Percentiles rank a stretch among this genome's conserved stretches.
Conservation (phyloP, 495 filamentous ascomycete species). For the Aspergillus ostianus region DNA sequence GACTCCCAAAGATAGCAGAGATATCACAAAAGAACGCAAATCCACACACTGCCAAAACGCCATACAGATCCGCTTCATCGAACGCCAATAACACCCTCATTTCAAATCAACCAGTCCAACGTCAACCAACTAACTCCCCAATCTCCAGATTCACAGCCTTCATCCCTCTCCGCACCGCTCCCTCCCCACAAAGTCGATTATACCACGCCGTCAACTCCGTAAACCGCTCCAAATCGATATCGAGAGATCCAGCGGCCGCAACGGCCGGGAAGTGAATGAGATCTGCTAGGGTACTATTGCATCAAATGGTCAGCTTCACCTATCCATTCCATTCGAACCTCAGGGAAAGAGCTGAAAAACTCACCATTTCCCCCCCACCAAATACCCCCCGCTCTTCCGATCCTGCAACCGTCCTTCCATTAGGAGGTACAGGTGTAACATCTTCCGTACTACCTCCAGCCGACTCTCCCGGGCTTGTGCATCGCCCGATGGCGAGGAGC, state of each 20-base stretch:
- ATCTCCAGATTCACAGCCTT: constrained; percentile 6
- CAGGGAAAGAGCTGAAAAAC: not conserved
- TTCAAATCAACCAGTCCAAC: not conserved
- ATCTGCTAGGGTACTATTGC: constrained; percentile 10
- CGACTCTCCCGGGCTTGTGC: no score
- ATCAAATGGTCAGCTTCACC: not conserved
- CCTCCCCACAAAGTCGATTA: constrained; percentile 7
- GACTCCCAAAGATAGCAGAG: no score
- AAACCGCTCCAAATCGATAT: constrained; percentile 14
- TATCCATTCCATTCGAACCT: not conserved
- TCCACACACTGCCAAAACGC: no score
- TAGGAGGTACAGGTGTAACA: constrained; percentile 8
- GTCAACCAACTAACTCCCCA: not conserved
- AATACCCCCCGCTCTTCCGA: not conserved
- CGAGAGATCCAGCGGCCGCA: constrained; percentile 3
- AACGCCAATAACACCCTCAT: not conserved
- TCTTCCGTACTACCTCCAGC: constrained; percentile 7
- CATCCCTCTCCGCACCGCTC: constrained; percentile 8
- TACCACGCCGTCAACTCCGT: constrained; percentile 15
- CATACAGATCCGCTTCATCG: no score
- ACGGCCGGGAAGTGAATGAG: constrained; percentile 6
- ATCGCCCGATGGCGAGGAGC: not conserved
- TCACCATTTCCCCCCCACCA: constrained; percentile 14
- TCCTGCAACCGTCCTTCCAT: constrained; percentile 12
- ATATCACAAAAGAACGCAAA: no score